Conservation (phyloP, 257 asterid genomes). For the Misopates orontium region DNA sequence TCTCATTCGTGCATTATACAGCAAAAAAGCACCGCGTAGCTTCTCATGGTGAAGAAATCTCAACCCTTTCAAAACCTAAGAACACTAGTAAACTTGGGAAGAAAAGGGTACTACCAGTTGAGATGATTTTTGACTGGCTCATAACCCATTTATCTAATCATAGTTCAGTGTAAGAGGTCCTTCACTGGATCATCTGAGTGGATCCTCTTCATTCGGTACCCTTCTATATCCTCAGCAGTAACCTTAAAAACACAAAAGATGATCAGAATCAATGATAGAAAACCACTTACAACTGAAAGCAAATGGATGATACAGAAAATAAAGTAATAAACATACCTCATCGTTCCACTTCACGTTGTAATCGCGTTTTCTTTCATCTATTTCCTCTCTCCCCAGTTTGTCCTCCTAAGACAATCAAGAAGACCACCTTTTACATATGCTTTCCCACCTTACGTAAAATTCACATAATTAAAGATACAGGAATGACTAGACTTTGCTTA, state of each 20-base stretch:
- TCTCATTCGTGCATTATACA: no score
- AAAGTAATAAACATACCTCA: conserved; percentile 59
- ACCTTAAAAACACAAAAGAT: conserved; percentile 40
- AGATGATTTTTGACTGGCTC: neutral
- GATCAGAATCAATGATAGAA: conserved; percentile 7
- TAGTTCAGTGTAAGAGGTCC: conserved; percentile 65
- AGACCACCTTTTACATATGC: no score
- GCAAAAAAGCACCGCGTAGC: neutral
- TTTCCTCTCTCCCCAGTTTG: conserved; percentile 71
- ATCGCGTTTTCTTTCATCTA: conserved; percentile 89
- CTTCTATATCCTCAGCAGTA: conserved; percentile 80
- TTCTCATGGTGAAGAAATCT: neutral
- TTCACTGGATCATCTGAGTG: conserved; percentile 89
- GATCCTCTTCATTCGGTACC: conserved; percentile 76
- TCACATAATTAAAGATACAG: no score
- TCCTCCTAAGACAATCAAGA: conserved; percentile 13
- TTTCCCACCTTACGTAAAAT: no score
- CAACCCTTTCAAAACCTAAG: neutral
- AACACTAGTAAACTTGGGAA: no score
- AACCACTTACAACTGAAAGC: neutral
- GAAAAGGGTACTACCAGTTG: neutral
- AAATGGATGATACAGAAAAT: neutral
- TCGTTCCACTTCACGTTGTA: conserved; percentile 90
- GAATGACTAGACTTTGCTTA: no score
- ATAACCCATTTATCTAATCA: neutral